phyloP scores from a whole-genome alignment of 192 early-diverging fungal species.

The Kickxella alabastrina region DNA sequence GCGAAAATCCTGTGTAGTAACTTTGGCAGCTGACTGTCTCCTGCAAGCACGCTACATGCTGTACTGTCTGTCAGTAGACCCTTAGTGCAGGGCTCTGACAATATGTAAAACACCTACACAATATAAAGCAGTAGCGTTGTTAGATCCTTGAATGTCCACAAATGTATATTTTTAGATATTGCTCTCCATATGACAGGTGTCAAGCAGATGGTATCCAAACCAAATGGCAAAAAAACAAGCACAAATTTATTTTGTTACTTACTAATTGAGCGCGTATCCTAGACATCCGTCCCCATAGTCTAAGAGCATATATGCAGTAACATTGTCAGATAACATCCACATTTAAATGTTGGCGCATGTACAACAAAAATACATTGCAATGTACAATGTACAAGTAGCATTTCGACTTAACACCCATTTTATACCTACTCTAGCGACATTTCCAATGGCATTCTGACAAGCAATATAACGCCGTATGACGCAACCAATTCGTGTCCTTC shows the following conservation, averaged over 20 bases:
- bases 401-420: neutral
- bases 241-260: conserved; percentile 9
- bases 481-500: conserved; percentile 16
- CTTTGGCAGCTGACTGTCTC: conserved; percentile 6
- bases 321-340: no score
- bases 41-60: neutral
- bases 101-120: conserved; percentile 43
- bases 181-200: no score
- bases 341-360: neutral
- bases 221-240: neutral
- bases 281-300: conserved; percentile 27
- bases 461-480: conserved; percentile 10
- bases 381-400: neutral
- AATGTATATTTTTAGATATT: neutral
- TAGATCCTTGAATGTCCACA: neutral
- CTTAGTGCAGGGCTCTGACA: no score
- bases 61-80: neutral
- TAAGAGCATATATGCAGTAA: no score
- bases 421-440: conserved; percentile 20
- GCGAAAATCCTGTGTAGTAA: conserved; percentile 1
- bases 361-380: neutral
- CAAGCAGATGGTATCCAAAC: no score
- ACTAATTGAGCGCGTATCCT: conserved; percentile 29
- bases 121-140: neutral
- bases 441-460: conserved; percentile 2